Percentiles rank a stretch among this genome's conserved stretches.
Conservation (phyloP, 345 rosid species). For the Eucalyptus pauciflora region DNA sequence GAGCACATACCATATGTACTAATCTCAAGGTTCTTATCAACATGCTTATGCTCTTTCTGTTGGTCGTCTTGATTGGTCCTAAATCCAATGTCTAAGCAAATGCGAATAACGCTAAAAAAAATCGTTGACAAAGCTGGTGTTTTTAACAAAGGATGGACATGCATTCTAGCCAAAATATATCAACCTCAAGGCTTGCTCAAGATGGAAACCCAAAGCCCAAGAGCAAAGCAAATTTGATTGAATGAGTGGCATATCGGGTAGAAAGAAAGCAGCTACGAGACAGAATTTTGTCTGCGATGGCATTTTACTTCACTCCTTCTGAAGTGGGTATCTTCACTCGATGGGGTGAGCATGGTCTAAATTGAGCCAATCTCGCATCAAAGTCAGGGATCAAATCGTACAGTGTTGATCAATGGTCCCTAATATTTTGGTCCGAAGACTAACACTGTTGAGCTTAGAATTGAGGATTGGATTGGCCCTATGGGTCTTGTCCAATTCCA, state of each 20-base stretch:
- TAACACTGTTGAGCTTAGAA: no score
- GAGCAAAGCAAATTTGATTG: neutral
- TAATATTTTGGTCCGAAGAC: no score
- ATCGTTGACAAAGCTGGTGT: neutral
- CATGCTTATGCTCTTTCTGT: neutral
- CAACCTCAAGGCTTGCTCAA: neutral
- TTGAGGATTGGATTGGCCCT: no score
- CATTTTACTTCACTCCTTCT: neutral
- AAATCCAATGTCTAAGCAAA: neutral
- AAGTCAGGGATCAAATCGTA: no score
- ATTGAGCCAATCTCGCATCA: fast-evolving
- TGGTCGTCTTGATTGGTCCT: neutral
- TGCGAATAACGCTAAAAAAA: neutral
- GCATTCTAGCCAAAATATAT: neutral
- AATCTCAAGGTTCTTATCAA: neutral
- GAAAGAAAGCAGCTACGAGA: neutral
- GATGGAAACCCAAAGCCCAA: neutral
- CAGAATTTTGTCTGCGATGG: neutral
- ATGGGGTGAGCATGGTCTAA: no score
- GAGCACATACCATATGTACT: neutral
- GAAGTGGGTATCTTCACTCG: neutral
- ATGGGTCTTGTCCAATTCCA: no score
- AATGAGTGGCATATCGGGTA: neutral
- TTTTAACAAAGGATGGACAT: neutral
- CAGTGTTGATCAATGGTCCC: no score